Base-by-base conservation (phyloP, 441 rosid genomes). In the Jatropha podagrica region DNA sequence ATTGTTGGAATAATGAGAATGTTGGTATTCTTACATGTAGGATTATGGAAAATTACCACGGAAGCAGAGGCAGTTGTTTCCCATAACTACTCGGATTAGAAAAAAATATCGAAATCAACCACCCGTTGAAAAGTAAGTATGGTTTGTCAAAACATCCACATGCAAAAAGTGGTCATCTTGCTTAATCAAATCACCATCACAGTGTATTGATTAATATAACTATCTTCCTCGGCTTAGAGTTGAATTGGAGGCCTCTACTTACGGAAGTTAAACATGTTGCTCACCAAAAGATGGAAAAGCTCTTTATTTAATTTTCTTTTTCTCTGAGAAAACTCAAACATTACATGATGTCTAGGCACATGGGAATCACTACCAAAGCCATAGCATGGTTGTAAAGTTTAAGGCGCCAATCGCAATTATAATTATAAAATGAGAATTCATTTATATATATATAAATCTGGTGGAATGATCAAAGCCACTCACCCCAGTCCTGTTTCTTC, bases 71-170 rank as follows among this genome's bases (percentile, higher is more conserved):
- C 76, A 17, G 76, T 69, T 79, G 68, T 75, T 78, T 80, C 71
- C 83, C 68, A 72, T 69, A 72, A 76, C 80, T 52, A 72, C 85
- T 84, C 72, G 68, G 46, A 42, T 79, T 60, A 51, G 55, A 65
- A 75, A 23, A 23, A 23, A 23, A 23, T 23, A 23, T 23, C 23
- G 23, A 23, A 23, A 23, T 23, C 90, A 86, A 92, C 97, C 83
- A 83, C 88, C 74, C 77, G 20, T 77, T 60, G n/a, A 70, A 85
- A 85, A 83, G 84, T 40, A 68, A 65, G 76, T 13, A 56, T 38
- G 76, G 77, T 65, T 81, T 65, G 81, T 79, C 86, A 88, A 58
- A 58, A 86, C 91, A 83, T 78, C 86, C 96, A 86, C 96, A 86
- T 86, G 93, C 87, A 80, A 82, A 88, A 87, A 84, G 84, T 66